Percentiles rank a stretch among this genome's conserved stretches.
These are phyloP conservation scores for Adansonia madagascariensis DNA, from an alignment of 441 rosid species.

Conservation along the genomic window DNA sequence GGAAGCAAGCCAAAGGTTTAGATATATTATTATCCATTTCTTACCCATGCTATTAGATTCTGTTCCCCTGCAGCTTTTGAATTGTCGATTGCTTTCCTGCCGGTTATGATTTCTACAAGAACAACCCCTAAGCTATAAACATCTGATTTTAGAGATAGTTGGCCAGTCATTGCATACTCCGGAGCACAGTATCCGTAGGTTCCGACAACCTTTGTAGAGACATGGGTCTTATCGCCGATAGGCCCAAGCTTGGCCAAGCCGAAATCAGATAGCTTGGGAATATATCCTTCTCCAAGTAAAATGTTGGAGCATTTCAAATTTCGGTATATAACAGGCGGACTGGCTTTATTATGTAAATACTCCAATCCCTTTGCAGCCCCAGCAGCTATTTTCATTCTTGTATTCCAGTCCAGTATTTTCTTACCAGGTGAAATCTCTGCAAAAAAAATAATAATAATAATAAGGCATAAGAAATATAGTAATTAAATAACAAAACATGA, in stretches of 20 bases:
- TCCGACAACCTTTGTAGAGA: constrained; percentile 71
- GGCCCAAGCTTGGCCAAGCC: constrained; percentile 74
- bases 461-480: background rate
- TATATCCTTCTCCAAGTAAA: constrained; percentile 54
- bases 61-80: constrained; percentile 55
- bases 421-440: constrained; percentile 52
- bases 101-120: constrained; percentile 66
- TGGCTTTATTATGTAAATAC: constrained; percentile 61
- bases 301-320: constrained; percentile 69
- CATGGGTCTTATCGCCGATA: constrained; percentile 64
- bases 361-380: constrained; percentile 68
- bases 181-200: constrained; percentile 74
- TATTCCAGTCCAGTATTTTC: constrained; percentile 61
- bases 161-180: constrained; percentile 75
- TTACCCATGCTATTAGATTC: constrained; percentile 69
- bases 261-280: constrained; percentile 69
- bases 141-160: constrained; percentile 63
- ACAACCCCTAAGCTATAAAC: constrained; percentile 68
- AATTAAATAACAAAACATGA: background rate
- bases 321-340: constrained; percentile 64
- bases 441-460: background rate
- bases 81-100: constrained; percentile 62
- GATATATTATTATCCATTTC: constrained; percentile 14
- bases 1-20: background rate
- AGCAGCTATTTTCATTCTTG: constrained; percentile 67